These are phyloP conservation scores for Neonectria faginata DNA, from an alignment of 2,329 filamentous ascomycete genomes.

Conservation along the genomic window DNA sequence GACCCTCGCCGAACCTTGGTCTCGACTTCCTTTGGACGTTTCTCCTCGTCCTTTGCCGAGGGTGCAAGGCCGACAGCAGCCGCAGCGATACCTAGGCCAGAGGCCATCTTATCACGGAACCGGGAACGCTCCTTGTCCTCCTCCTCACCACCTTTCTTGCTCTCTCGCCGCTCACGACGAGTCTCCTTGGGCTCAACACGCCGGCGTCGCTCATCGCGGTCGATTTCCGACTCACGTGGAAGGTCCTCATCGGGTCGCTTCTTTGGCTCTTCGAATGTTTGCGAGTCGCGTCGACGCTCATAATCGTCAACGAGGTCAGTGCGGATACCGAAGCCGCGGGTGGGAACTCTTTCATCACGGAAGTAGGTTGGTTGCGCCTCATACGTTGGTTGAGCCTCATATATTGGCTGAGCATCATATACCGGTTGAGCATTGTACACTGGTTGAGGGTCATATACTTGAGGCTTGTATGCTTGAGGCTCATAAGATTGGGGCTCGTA, in stretches of 20 bases:
- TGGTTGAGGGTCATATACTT: neutral
- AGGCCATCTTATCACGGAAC: conserved; percentile 61
- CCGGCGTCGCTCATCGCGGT: conserved; percentile 47
- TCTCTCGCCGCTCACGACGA: conserved; percentile 47
- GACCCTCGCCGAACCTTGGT: conserved; percentile 47
- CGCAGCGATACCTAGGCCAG: conserved; percentile 62
- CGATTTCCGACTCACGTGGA: conserved; percentile 44
- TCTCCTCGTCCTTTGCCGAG: conserved; percentile 54
- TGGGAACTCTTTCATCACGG: conserved; percentile 59
- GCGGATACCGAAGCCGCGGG: conserved; percentile 66
- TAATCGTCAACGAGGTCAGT: conserved; percentile 53
- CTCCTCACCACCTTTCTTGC: conserved; percentile 47
- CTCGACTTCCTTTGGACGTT: conserved; percentile 48
- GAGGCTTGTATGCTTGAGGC: conserved; percentile 46
- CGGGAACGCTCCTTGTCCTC: conserved; percentile 58
- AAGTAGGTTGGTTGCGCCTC: conserved; percentile 49
- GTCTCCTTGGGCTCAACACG: conserved; percentile 44
- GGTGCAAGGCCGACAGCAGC: conserved; percentile 60
- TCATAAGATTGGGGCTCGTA: conserved; percentile 43
- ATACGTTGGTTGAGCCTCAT: neutral
- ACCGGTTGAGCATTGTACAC: conserved; percentile 30
- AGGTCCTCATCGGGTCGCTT: conserved; percentile 50
- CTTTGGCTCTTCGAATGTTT: conserved; percentile 46
- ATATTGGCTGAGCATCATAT: conserved; percentile 43
- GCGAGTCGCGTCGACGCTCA: conserved; percentile 57